Base-by-base conservation (phyloP, 768 basidiomycete genomes). In the Collybia sordida region DNA sequence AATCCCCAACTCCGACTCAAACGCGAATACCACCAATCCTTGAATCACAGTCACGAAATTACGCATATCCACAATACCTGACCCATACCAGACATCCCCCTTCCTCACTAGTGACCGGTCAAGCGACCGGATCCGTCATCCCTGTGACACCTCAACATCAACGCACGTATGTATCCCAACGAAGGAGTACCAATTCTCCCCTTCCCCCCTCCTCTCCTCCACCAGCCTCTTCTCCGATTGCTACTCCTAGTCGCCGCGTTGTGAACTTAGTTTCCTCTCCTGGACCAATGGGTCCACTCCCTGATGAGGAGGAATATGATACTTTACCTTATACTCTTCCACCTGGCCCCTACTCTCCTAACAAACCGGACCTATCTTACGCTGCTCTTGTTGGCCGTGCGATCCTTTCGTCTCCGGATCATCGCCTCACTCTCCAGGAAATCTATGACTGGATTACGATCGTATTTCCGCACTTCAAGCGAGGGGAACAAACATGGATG, bases 381-480 rank as follows among this genome's bases (percentile, higher is more conserved):
- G 95, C 97, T 4, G 95, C 94, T 2, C 81, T 98, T 41, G 93
- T 98, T 55, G 96, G 96, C 1, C 94, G 96, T 59, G 95, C 96
- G 12, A 85, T 99, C 52, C 75, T 96, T 54, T 88, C 92, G 22
- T 92, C 90, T 3, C 79, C 83, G 1, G 82, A 87, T 23, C 88
- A 90, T 58, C 85, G 89, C 45, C 83, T 98, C 45, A 93, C 93
- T 2, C 77, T 98, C 21, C 90, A 95, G 64, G 93, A 98, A 65
- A 97, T 99, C 55, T 98, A 98, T 62, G 87, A 91, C 63, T 99
- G 83, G 81, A 95, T 99, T 60, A 92, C 91, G 40, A 90, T 88
- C 36, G 90, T 91, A 7, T 95, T 93, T 68, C 95, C 97, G 6
- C 85, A 86, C 63, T 99, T 92, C 72, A 92, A 93, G 68, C 87